Percentiles rank a stretch among this genome's conserved stretches.
Conservation (phyloP, 2,329 filamentous ascomycete species). For the Hypoxylon sp. region DNA sequence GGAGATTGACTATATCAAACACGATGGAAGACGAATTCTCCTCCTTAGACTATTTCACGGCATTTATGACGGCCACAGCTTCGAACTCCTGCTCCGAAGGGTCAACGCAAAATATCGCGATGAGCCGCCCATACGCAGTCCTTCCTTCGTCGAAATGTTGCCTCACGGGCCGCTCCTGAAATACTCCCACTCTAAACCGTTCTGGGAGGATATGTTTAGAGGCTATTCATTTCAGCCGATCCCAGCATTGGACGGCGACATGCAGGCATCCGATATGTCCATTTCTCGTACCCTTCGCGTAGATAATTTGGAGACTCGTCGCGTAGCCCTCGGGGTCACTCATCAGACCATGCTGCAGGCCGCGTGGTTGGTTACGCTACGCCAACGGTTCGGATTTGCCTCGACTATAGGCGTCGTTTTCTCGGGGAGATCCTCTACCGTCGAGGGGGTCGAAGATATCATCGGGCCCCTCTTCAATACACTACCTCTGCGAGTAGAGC, state of each 20-base stretch:
- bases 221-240: conserved; percentile 42
- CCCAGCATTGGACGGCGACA: conserved; percentile 22
- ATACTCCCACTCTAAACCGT: conserved; percentile 54
- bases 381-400: conserved; percentile 55
- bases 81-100: conserved; percentile 70
- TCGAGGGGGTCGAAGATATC: conserved; percentile 69
- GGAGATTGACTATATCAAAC: conserved; percentile 54
- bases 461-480: conserved; percentile 93
- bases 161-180: conserved; percentile 71
- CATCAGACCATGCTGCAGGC: conserved; percentile 82
- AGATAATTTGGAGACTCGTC: conserved; percentile 57
- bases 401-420: conserved; percentile 76
- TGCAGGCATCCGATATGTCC: conserved; percentile 28
- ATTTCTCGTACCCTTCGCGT: conserved; percentile 48
- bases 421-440: conserved; percentile 77
- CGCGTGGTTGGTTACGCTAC: conserved; percentile 72
- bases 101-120: conserved; percentile 62
- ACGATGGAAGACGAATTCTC: conserved; percentile 51
- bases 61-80: conserved; percentile 84
- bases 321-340: conserved; percentile 72
- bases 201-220: conserved; percentile 71
- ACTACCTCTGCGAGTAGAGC: conserved; percentile 70
- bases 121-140: conserved; percentile 46
- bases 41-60: conserved; percentile 81
- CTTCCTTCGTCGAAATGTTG: conserved; percentile 72